Conservation (phyloP, 352 stramenopile species). For the Phytophthora chlamydospora region DNA sequence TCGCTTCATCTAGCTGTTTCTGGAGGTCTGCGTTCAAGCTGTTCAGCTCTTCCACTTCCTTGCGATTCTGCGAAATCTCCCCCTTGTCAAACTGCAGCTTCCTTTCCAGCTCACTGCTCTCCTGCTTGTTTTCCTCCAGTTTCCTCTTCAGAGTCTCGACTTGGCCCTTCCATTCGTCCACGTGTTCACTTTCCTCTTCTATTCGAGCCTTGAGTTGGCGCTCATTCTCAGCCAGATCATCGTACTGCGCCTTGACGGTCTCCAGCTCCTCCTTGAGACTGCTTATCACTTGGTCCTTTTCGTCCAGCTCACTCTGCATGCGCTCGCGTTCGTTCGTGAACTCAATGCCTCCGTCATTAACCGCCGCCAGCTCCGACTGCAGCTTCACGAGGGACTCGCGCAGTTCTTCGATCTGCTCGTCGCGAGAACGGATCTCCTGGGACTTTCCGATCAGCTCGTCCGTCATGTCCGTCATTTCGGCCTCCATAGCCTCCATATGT, state of each 20-base stretch:
- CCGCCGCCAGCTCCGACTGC: slow-evolving; percentile 52
- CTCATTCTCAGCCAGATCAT: slow-evolving; percentile 62
- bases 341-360: slow-evolving; percentile 58
- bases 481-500: slow-evolving; percentile 76
- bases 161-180: slow-evolving; percentile 49
- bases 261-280: slow-evolving; percentile 46
- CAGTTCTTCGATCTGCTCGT: slow-evolving; percentile 67
- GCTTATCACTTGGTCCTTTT: slow-evolving; percentile 41
- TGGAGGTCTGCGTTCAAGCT: slow-evolving; percentile 56
- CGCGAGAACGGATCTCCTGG: slow-evolving; percentile 66
- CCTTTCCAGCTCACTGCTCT: slow-evolving; percentile 43
- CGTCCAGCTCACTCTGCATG: slow-evolving; percentile 39
- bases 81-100: slow-evolving; percentile 55
- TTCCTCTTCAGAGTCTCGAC: slow-evolving; percentile 50
- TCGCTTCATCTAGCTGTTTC: slow-evolving; percentile 56
- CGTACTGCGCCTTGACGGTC: slow-evolving; percentile 51
- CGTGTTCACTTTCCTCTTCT: slow-evolving; percentile 49
- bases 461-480: slow-evolving; percentile 77
- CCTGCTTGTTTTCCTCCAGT: slow-evolving; percentile 44
- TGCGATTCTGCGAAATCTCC: slow-evolving; percentile 59
- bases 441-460: slow-evolving; percentile 82
- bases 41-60: slow-evolving; percentile 59
- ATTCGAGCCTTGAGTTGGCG: slow-evolving; percentile 43
- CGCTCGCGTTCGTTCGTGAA: slow-evolving; percentile 48
- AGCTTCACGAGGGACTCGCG: slow-evolving; percentile 49